These are phyloP conservation scores for Phaeosphaeria sp. DNA, from an alignment of 2,329 filamentous ascomycete species.

Conservation along the genomic window DNA sequence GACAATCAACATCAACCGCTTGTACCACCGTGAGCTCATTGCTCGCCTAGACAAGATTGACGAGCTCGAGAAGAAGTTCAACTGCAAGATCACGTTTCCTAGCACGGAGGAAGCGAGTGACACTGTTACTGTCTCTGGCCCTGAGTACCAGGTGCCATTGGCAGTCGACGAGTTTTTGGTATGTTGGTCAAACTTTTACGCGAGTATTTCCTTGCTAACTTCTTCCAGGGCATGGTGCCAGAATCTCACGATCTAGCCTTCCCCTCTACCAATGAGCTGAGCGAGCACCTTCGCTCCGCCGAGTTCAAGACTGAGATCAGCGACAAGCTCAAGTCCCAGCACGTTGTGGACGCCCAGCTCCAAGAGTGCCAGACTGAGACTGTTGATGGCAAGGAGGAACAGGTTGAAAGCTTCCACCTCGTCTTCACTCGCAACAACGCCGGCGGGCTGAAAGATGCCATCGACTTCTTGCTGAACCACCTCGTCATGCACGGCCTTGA, in stretches of 20 bases:
- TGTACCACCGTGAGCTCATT: slow-evolving; percentile 95
- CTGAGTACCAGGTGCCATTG: slow-evolving; percentile 97
- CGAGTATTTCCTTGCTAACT: slow-evolving; percentile 35
- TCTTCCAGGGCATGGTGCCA: slow-evolving; percentile 84
- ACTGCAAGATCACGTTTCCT: slow-evolving; percentile 98
- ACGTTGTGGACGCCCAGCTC: slow-evolving; percentile 86
- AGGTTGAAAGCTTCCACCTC: slow-evolving; percentile 55
- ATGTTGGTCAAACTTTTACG: slow-evolving; percentile 22
- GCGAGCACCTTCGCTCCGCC: slow-evolving; percentile 80
- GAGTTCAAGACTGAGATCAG: slow-evolving; percentile 83
- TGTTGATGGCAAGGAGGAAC: slow-evolving; percentile 50
- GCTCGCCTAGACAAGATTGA: slow-evolving; percentile 88
- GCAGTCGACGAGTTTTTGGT: slow-evolving; percentile 94
- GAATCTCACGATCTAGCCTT: slow-evolving; percentile 93
- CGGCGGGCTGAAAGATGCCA: slow-evolving; percentile 91
- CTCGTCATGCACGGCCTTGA: slow-evolving; percentile 91
- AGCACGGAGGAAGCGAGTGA: slow-evolving; percentile 98
- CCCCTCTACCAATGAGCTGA: slow-evolving; percentile 75
- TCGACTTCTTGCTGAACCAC: slow-evolving; percentile 88
- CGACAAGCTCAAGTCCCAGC: slow-evolving; percentile 85
- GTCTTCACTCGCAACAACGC: slow-evolving; percentile 95
- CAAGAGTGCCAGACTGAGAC: slow-evolving; percentile 58
- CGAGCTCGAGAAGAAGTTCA: slow-evolving; percentile 97
- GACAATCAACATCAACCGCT: slow-evolving; percentile 88
- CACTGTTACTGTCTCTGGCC: slow-evolving; percentile 92